phyloP scores from a whole-genome alignment of 495 filamentous ascomycete species.

The Penicillium coprophilum region DNA sequence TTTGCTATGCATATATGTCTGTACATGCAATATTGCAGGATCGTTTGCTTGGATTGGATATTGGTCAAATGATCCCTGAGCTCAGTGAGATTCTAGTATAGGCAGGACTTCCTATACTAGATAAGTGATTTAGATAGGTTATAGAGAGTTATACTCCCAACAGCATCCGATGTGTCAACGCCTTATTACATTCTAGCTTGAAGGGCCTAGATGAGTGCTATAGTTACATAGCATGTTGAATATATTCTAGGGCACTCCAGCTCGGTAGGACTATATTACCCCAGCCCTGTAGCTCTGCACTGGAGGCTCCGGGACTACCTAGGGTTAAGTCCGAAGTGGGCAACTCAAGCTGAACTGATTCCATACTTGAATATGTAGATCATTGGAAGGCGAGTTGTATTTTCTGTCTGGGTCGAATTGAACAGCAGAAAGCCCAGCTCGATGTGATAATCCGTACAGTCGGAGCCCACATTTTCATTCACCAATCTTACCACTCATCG shows the following conservation, averaged over 20 bases:
- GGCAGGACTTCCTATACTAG: too few relatives aligned
- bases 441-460: not conserved
- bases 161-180: too few relatives aligned
- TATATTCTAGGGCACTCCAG: not conserved
- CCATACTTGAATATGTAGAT: not conserved
- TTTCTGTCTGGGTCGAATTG: not conserved
- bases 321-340: not conserved
- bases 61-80: too few relatives aligned
- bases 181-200: not conserved
- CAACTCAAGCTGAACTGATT: not conserved
- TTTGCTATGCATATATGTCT: too few relatives aligned
- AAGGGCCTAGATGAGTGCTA: not conserved
- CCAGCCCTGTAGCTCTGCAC: not conserved
- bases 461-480: not conserved
- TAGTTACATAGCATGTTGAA: not conserved
- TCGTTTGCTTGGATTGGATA: too few relatives aligned
- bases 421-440: not conserved
- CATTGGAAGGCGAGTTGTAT: not conserved
- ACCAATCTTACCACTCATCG: constrained; percentile 9
- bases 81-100: too few relatives aligned
- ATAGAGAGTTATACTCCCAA: too few relatives aligned
- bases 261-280: not conserved
- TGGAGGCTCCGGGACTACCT: not conserved
- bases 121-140: not conserved
- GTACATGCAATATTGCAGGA: too few relatives aligned